These are phyloP conservation scores for Collybia sordida DNA, from an alignment of 768 basidiomycete species.

Conservation along the genomic window DNA sequence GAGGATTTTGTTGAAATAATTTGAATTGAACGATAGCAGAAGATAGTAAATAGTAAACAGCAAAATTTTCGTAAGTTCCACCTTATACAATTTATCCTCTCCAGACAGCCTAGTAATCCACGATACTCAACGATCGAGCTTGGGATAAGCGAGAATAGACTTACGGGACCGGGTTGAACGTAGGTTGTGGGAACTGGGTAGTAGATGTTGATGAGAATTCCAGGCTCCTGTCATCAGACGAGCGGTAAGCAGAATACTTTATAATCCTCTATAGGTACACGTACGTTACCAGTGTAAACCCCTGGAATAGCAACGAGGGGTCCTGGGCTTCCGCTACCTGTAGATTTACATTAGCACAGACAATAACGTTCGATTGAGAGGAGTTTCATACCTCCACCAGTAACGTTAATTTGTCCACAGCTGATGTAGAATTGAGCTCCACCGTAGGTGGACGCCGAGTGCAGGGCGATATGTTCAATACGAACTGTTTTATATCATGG, in stretches of 20 bases:
- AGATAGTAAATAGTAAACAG: too few relatives aligned
- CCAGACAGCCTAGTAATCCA: constrained; percentile 18
- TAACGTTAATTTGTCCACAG: constrained; percentile 41
- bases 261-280: not conserved
- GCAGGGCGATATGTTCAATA: constrained; percentile 39
- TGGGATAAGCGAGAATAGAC: not conserved
- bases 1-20: too few relatives aligned
- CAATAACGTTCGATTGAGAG: constrained; percentile 3
- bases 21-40: too few relatives aligned
- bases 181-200: constrained; percentile 23
- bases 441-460: constrained; percentile 29
- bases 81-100: constrained; percentile 9
- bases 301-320: constrained; percentile 27
- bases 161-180: constrained; percentile 24
- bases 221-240: constrained; percentile 14
- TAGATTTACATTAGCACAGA: not conserved
- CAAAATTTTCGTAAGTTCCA: too few relatives aligned
- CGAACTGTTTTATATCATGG: constrained; percentile 19
- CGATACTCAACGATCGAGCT: not conserved
- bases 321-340: constrained; percentile 22
- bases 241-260: not conserved
- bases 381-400: constrained; percentile 28
- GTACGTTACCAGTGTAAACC: constrained; percentile 24
- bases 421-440: constrained; percentile 35
- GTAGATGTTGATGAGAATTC: constrained; percentile 23